phyloP scores from a whole-genome alignment of 306 rosid species.

The Pterocarpus macrocarpus region DNA sequence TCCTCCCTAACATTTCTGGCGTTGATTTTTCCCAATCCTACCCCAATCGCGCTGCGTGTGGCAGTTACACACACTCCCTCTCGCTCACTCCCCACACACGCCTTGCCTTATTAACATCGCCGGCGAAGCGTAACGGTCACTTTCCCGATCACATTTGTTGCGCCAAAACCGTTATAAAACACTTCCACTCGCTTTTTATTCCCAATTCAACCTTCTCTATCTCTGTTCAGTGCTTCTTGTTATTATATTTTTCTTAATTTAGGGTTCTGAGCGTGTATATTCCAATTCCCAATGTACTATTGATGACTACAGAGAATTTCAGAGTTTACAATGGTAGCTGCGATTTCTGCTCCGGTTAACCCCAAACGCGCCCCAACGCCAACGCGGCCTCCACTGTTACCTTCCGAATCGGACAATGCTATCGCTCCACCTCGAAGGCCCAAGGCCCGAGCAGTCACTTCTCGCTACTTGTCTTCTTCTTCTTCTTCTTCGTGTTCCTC shows the following conservation, averaged over 20 bases:
- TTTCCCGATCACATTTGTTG: conserved; percentile 45
- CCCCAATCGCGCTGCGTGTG: conserved; percentile 48
- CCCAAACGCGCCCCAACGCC: conserved; percentile 64
- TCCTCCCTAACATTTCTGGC: conserved; percentile 31
- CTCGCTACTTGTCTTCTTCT: conserved; percentile 77
- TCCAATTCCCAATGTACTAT: neutral
- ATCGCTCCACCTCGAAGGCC: conserved; percentile 65
- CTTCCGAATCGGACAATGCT: conserved; percentile 86
- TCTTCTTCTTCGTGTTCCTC: conserved; percentile 11
- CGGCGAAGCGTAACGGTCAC: conserved; percentile 66
- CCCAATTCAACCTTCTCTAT: neutral
- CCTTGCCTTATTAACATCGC: neutral
- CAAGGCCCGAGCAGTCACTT: conserved; percentile 76
- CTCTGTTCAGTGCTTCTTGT: neutral
- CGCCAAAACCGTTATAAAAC: neutral
- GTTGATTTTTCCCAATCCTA: conserved; percentile 34
- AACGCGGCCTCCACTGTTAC: conserved; percentile 75
- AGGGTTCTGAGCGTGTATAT: neutral
- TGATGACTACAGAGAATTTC: neutral
- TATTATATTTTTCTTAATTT: neutral
- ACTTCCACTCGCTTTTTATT: neutral
- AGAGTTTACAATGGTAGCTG: conserved; percentile 69
- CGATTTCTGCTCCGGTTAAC: conserved; percentile 68
- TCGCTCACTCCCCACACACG: conserved; percentile 50
- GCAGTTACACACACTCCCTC: conserved; percentile 47